Evolutionary conservation across 2,329 filamentous ascomycete species (phyloP), one percentile per base, ranked within the genome.

Genomic region (Colletotrichum destructivum): DNA sequence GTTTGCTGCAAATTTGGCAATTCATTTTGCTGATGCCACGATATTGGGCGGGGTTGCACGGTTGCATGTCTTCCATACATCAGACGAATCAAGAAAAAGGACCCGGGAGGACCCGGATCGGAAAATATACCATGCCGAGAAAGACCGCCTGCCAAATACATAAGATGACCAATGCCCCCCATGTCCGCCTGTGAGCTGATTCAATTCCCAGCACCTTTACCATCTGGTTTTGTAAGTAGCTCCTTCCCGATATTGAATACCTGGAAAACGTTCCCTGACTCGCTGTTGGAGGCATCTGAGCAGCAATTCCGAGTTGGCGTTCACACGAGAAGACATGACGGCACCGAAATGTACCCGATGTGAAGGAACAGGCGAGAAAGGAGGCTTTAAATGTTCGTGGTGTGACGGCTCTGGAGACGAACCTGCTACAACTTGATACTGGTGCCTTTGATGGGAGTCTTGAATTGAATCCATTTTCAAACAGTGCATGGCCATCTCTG

Each of bases 321-420:
- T 35, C 31, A 31, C 26, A 31, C 26, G 31, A 35, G 31, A 35
- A 35, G 18, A 15, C 44, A 46, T 18, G 44, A 46, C 18, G 44
- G 44, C 44, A 18, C 6, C 1, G 7, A 46, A 46, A 46, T 46
- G 44, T 18, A 46, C 16, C 15, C 44, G n/a, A 18, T 52, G 23
- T n/a, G 49, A 52, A n/a, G n/a, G n/a, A 15, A 52, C 11, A 52
- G 49, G 49, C 23, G 16, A 16, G 12, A 51, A 51, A 13, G n/a
- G 49, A 51, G 49, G 49, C 11, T 51, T 51, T 16, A 51, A 51
- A 26, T 51, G 49, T 51, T 16, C 49, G 12, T 51, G 49, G 49
- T 51, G 49, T 16, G 13, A 51, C 21, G 49, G 49, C 49, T 16
- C 49, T 51, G 49, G 49, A 16, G 49, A 51, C 23, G 49, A 51